A percentile compares a stretch with the other conserved stretches of the same genome.
Conservation (phyloP, 2,329 filamentous ascomycete species). For the Arachnomyces sp. region DNA sequence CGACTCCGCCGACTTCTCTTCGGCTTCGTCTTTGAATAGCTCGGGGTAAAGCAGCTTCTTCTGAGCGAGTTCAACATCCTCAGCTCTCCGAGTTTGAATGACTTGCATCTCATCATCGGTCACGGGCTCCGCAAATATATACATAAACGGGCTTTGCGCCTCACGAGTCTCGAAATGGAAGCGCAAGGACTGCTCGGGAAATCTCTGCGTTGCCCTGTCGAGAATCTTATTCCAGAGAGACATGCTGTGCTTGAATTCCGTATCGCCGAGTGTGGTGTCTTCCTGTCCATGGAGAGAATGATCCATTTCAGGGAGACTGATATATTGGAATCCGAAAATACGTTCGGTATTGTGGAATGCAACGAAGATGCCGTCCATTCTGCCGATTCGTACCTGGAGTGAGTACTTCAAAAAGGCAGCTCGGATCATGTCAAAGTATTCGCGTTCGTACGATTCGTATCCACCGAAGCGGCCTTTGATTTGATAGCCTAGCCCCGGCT, state of each 20-base stretch:
- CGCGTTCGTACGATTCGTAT: constrained; percentile 88
- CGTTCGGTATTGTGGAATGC: constrained; percentile 91
- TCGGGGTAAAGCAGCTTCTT: constrained; percentile 33
- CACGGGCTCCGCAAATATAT: constrained; percentile 84
- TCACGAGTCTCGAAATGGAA: constrained; percentile 73
- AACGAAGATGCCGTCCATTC: constrained; percentile 98
- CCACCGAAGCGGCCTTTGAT: constrained; percentile 66
- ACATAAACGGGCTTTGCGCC: constrained; percentile 58
- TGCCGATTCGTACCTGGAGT: constrained; percentile 88
- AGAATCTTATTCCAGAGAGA: constrained; percentile 70
- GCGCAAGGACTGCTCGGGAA: constrained; percentile 65
- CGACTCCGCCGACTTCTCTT: constrained; percentile 16
- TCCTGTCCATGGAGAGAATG: constrained; percentile 71
- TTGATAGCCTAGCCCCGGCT: constrained; percentile 77
- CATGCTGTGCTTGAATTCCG: constrained; percentile 78
- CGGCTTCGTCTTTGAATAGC: constrained; percentile 17
- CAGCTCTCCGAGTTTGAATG: constrained; percentile 63
- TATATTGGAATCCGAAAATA: constrained; percentile 96
- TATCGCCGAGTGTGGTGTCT: constrained; percentile 61
- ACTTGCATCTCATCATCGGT: constrained; percentile 59
- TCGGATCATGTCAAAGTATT: constrained; percentile 95
- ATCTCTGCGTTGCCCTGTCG: constrained; percentile 64
- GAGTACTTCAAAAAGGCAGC: constrained; percentile 95
- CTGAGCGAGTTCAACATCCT: constrained; percentile 61
- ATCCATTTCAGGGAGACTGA: constrained; percentile 82